phyloP scores from a whole-genome alignment of 2,329 filamentous ascomycete species.

The Scytalidium sp. region DNA sequence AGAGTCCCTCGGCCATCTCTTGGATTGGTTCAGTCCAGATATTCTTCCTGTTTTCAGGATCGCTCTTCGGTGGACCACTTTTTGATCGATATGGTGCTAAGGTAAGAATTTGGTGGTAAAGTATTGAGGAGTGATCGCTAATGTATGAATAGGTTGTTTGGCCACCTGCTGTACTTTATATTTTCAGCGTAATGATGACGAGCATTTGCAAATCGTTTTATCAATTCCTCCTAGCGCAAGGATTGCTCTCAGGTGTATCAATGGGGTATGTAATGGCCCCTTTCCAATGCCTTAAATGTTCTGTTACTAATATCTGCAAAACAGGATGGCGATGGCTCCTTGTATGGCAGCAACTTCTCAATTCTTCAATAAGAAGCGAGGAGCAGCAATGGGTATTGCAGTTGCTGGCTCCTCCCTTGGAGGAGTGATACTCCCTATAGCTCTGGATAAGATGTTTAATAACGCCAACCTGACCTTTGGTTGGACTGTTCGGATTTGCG shows the following conservation, averaged over 20 bases:
- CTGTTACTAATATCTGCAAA: constrained; percentile 27
- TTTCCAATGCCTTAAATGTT: too few relatives aligned
- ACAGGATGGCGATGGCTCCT: constrained; percentile 38
- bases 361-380: constrained; percentile 47
- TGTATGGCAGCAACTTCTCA: constrained; percentile 35
- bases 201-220: constrained; percentile 31
- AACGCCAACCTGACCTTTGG: constrained; percentile 25
- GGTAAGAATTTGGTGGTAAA: constrained; percentile 6
- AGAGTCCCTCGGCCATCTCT: constrained; percentile 50
- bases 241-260: constrained; percentile 16
- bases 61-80: constrained; percentile 54
- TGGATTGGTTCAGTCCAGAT: constrained; percentile 58
- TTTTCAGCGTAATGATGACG: constrained; percentile 31
- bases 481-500: constrained; percentile 23
- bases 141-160: constrained; percentile 33
- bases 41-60: constrained; percentile 47
- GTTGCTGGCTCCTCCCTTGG: constrained; percentile 45
- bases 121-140: not conserved
- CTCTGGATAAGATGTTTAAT: constrained; percentile 49
- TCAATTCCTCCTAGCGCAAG: constrained; percentile 33
- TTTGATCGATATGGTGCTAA: constrained; percentile 63
- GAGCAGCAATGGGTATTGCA: constrained; percentile 44
- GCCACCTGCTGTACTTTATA: constrained; percentile 14
- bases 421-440: constrained; percentile 58
- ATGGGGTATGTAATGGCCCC: not conserved